phyloP scores from a whole-genome alignment of 2,329 filamentous ascomycete species.

The Ophioceras dolichostomum region DNA sequence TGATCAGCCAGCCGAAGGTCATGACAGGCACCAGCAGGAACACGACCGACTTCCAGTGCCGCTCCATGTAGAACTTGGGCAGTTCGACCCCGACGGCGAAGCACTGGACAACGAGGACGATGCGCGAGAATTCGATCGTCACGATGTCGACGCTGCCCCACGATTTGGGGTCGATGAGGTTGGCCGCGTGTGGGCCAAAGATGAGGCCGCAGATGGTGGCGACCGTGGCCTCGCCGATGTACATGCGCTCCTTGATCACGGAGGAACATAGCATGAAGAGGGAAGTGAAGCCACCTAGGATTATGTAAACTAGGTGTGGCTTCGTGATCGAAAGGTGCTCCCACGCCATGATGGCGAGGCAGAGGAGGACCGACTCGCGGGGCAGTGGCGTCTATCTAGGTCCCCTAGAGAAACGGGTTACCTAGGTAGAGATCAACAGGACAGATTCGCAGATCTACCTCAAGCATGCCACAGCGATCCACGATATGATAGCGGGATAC shows the following conservation, averaged over 20 bases:
- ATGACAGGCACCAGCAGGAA: slow-evolving; percentile 89
- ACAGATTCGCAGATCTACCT: background rate
- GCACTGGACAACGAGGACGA: slow-evolving; percentile 84
- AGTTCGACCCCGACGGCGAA: slow-evolving; percentile 86
- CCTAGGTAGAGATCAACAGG: background rate
- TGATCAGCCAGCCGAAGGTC: slow-evolving; percentile 90
- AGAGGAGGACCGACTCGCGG: background rate
- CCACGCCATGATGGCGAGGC: slow-evolving; percentile 51
- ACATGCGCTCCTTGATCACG: slow-evolving; percentile 94
- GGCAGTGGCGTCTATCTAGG: background rate
- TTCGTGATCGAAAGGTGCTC: slow-evolving; percentile 75
- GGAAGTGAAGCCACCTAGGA: slow-evolving; percentile 92
- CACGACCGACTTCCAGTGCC: slow-evolving; percentile 86
- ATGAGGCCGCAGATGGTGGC: slow-evolving; percentile 81
- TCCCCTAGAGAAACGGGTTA: background rate
- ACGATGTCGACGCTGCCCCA: slow-evolving; percentile 83
- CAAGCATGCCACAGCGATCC: background rate
- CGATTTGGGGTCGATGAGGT: slow-evolving; percentile 60
- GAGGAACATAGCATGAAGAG: slow-evolving; percentile 98
- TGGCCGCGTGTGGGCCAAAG: slow-evolving; percentile 74
- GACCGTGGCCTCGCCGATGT: slow-evolving; percentile 96
- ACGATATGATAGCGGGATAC: too few relatives aligned
- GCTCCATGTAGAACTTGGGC: slow-evolving; percentile 93
- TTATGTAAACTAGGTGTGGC: slow-evolving; percentile 96
- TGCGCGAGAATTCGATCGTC: slow-evolving; percentile 79